Conservation (phyloP, 2,329 filamentous ascomycete genomes). For the Onygena corvina region DNA sequence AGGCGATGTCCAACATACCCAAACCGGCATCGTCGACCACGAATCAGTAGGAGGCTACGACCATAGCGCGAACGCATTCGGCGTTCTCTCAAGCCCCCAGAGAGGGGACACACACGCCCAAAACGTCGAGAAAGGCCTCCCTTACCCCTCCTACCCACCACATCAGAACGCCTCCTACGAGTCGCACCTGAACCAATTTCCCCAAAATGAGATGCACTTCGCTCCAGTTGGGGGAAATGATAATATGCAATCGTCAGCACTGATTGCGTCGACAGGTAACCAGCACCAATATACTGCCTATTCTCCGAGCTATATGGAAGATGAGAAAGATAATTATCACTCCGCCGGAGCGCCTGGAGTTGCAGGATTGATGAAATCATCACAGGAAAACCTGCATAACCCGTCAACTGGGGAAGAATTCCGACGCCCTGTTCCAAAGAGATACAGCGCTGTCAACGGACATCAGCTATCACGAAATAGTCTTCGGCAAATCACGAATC, state of each 20-base stretch:
- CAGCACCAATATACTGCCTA: conserved; percentile 4
- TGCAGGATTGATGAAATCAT: neutral
- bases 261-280: neutral
- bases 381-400: conserved; percentile 3
- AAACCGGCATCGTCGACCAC: conserved; percentile 4
- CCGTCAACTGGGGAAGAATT: neutral
- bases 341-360: neutral
- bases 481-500: neutral
- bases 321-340: neutral
- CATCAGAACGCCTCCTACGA: conserved; percentile 1
- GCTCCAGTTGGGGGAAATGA: neutral
- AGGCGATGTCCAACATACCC: conserved; percentile 9
- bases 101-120: neutral
- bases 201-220: neutral
- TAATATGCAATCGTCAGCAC: neutral
- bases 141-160: conserved; percentile 2
- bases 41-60: neutral
- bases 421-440: neutral
- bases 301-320: neutral
- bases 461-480: neutral
- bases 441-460: neutral
- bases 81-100: neutral
- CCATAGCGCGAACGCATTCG: neutral
- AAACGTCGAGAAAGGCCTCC: neutral
- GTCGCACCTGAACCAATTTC: neutral